A percentile compares a stretch with the other conserved stretches of the same genome.
These are phyloP conservation scores for Mucor ambiguus DNA, from an alignment of 371 early-diverging fungal genomes.

Conservation along the genomic window DNA sequence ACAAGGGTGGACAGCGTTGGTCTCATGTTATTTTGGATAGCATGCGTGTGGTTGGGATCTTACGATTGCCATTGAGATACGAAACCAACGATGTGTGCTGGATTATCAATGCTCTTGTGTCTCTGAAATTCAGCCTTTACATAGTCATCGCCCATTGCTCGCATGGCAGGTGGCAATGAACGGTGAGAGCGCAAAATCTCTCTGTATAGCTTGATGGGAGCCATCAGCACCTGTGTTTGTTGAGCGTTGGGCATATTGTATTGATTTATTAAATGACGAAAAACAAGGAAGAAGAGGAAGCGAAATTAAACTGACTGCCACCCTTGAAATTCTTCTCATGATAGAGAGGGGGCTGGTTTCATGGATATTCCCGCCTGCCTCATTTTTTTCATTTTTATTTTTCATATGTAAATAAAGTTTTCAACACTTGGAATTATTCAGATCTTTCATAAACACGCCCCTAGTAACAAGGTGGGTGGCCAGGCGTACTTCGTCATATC, in stretches of 20 bases:
- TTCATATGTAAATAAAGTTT: background rate
- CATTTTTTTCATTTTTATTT: conserved; percentile 12
- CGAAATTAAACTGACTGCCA: background rate
- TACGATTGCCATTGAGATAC: conserved; percentile 68
- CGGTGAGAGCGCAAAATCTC: conserved; percentile 64
- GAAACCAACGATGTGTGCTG: conserved; percentile 70
- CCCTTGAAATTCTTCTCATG: conserved; percentile 1
- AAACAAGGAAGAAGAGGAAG: background rate
- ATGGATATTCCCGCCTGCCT: background rate
- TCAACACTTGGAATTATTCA: conserved; percentile 20
- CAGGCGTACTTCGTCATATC: conserved; percentile 33
- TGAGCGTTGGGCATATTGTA: conserved; percentile 15
- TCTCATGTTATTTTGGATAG: background rate
- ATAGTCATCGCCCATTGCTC: conserved; percentile 67
- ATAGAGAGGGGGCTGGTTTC: background rate
- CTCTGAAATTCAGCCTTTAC: conserved; percentile 69
- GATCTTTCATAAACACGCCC: conserved; percentile 28
- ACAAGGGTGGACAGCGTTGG: background rate
- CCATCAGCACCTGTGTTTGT: conserved; percentile 41
- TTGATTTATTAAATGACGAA: background rate
- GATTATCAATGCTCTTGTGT: conserved; percentile 65
- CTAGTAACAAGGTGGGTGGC: conserved; percentile 34
- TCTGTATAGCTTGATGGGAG: conserved; percentile 63
- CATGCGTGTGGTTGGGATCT: conserved; percentile 2
- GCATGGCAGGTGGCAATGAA: conserved; percentile 58